Conservation (phyloP, 306 rosid species). For the Gillenia trifoliata region DNA sequence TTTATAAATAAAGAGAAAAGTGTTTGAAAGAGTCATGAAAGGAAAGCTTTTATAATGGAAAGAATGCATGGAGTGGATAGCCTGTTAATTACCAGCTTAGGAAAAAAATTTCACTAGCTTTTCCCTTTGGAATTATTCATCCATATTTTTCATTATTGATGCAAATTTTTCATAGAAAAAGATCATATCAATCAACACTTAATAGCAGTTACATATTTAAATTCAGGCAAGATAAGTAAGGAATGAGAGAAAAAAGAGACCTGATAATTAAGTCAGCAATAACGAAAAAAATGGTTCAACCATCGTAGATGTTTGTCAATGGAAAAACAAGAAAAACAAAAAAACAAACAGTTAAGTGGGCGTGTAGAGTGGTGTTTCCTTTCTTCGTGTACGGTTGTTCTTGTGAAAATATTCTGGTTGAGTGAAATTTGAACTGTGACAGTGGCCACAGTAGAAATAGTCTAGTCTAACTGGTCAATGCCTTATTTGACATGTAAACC, state of each 20-base stretch:
- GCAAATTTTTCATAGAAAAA: neutral
- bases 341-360: no score
- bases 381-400: no score
- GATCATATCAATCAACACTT: neutral
- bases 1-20: neutral
- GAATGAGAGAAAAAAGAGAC: neutral
- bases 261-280: no score
- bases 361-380: no score
- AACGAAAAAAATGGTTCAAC: no score
- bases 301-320: no score
- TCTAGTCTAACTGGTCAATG: slow-evolving; percentile 18
- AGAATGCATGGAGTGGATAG: neutral
- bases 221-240: neutral
- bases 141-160: neutral
- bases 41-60: neutral
- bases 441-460: neutral
- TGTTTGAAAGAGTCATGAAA: neutral
- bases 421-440: no score
- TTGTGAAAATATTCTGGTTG: no score
- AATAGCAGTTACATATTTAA: neutral
- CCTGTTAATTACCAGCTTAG: neutral
- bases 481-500: neutral
- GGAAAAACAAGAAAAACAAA: no score
- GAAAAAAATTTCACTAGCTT: neutral
- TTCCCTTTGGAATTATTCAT: neutral